Evolutionary conservation across 441 rosid genomes (phyloP).

Genomic region (Populus hybrid): DNA sequence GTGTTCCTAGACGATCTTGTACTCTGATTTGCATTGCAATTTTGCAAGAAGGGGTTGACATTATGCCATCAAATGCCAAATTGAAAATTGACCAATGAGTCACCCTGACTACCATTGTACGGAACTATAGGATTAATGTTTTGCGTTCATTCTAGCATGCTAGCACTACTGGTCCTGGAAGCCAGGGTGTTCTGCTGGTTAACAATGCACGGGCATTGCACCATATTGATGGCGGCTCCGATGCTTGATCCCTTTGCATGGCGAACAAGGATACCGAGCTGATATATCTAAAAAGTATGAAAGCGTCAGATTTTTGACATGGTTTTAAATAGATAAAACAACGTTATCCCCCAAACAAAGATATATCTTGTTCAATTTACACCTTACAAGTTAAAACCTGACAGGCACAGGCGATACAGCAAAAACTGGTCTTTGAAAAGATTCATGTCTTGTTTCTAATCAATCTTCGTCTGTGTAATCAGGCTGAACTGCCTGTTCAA

Average conservation of each 20-base stretch:
- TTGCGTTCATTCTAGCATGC: neutral
- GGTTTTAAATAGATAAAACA: neutral
- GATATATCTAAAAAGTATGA: neutral
- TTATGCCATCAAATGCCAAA: neutral
- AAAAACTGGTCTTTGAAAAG: neutral
- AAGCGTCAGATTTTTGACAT: neutral
- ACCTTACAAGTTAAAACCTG: neutral
- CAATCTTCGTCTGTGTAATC: slow-evolving; percentile 30
- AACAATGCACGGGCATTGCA: neutral
- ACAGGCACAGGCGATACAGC: neutral
- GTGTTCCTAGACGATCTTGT: neutral
- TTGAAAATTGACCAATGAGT: neutral
- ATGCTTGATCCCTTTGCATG: neutral
- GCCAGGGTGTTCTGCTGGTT: neutral
- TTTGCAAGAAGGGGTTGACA: neutral
- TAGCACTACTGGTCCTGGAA: neutral
- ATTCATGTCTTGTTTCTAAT: neutral
- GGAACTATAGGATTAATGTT: neutral
- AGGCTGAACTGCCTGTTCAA: slow-evolving; percentile 52
- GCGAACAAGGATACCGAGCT: neutral
- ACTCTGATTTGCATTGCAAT: neutral
- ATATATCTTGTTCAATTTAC: neutral
- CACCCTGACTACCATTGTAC: too few species aligned
- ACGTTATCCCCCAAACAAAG: neutral
- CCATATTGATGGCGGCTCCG: neutral